phyloP scores from a whole-genome alignment of 805 yeast genomes.

The Dipodascus geniculatus region DNA sequence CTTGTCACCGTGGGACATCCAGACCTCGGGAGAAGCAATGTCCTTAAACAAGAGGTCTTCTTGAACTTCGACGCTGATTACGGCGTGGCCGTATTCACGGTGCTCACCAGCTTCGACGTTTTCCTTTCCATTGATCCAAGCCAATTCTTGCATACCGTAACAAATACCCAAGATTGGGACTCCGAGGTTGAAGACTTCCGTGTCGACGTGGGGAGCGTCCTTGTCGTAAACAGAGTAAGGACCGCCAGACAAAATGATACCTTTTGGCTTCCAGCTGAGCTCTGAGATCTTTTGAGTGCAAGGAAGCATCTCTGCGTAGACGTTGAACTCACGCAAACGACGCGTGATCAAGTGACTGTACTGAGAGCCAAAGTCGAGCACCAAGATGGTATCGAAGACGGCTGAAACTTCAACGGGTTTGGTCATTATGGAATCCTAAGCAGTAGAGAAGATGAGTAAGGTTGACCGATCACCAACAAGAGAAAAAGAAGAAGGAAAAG shows the following conservation, averaged over 20 bases:
- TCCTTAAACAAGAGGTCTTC: conserved; percentile 68
- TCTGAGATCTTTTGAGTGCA: conserved; percentile 96
- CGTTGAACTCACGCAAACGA: conserved; percentile 94
- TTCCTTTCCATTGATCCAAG: conserved; percentile 88
- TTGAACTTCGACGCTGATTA: conserved; percentile 60
- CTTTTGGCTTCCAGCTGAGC: conserved; percentile 88
- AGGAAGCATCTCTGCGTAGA: conserved; percentile 98
- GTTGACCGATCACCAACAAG: not conserved
- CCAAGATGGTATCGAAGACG: conserved; percentile 93
- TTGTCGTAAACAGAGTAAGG: conserved; percentile 95
- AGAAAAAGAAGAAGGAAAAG: conserved; percentile 2
- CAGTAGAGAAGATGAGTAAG: not conserved
- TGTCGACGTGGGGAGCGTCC: conserved; percentile 97
- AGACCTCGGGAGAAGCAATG: conserved; percentile 88
- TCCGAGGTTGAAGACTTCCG: conserved; percentile 73
- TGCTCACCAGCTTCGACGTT: conserved; percentile 92
- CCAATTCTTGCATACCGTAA: conserved; percentile 98
- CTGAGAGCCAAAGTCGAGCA: conserved; percentile 96
- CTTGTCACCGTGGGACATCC: conserved; percentile 99
- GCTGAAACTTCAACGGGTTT: conserved; percentile 52
- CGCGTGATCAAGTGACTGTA: conserved; percentile 94
- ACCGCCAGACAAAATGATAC: conserved; percentile 92
- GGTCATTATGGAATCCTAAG: conserved; percentile 8
- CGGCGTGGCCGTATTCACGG: conserved; percentile 97
- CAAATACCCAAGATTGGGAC: conserved; percentile 97